Conservation (phyloP, 768 basidiomycete genomes). For the Pleurotus salmoneostramineus region DNA sequence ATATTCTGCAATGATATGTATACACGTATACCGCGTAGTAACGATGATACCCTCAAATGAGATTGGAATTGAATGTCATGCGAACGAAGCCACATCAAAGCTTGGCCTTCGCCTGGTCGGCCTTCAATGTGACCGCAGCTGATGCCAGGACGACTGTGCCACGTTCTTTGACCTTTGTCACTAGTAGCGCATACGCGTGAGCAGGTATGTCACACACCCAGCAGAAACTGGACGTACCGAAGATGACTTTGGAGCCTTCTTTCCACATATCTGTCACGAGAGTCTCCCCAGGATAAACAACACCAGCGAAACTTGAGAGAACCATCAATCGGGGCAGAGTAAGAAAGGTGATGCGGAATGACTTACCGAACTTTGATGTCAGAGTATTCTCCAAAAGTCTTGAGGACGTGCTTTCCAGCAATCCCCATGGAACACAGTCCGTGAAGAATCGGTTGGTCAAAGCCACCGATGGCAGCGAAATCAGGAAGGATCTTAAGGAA, state of each 20-base stretch:
- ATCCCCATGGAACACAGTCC: constrained; percentile 80
- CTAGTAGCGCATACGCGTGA: constrained; percentile 32
- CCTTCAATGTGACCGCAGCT: constrained; percentile 74
- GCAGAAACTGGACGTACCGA: constrained; percentile 53
- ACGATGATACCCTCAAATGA: too few species aligned
- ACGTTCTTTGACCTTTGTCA: constrained; percentile 85
- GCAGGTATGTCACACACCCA: neutral
- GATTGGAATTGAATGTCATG: too few species aligned
- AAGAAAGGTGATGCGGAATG: neutral
- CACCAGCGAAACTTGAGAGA: constrained; percentile 68
- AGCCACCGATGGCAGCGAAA: constrained; percentile 63
- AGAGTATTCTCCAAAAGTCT: constrained; percentile 78
- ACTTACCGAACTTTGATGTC: constrained; percentile 93
- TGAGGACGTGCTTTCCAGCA: constrained; percentile 87
- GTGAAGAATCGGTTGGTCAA: constrained; percentile 13
- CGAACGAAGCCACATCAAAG: constrained; percentile 32
- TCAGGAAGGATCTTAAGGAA: constrained; percentile 74
- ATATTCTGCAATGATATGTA: too few species aligned
- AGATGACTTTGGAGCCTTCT: constrained; percentile 86
- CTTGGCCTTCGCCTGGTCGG: constrained; percentile 52
- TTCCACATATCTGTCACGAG: constrained; percentile 99
- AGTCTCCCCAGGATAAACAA: constrained; percentile 95
- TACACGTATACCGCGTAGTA: too few species aligned
- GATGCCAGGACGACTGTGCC: constrained; percentile 66
- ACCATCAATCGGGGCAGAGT: neutral